A percentile compares a stretch with the other conserved stretches of the same genome.
Evolutionary conservation across 2,329 filamentous ascomycete species (phyloP).

Genomic region (Camptophora hylomeconis): DNA sequence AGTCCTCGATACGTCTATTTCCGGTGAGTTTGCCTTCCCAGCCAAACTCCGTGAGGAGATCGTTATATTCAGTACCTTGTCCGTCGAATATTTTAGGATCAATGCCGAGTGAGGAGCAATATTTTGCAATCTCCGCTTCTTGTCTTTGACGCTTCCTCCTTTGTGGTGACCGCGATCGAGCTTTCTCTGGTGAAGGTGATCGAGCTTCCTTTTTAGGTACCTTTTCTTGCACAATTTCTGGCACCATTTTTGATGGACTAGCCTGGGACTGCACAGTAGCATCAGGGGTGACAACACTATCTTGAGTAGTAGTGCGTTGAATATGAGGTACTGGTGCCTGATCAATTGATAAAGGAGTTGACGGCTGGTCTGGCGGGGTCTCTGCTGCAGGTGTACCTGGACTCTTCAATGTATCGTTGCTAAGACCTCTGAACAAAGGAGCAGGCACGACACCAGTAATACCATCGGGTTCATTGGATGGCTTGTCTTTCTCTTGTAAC

Average conservation of each 20-base stretch:
- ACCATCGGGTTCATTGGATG: conserved; percentile 64
- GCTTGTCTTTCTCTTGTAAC: conserved; percentile 34
- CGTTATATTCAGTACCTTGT: conserved; percentile 66
- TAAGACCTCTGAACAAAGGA: conserved; percentile 38
- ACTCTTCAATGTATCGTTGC: conserved; percentile 25
- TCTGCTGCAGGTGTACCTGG: conserved; percentile 22
- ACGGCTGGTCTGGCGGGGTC: conserved; percentile 12
- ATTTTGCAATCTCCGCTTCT: conserved; percentile 63
- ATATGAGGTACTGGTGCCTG: conserved; percentile 26
- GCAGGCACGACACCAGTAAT: conserved; percentile 81
- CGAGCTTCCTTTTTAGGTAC: conserved; percentile 21
- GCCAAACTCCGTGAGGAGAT: conserved; percentile 72
- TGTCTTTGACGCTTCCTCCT: conserved; percentile 48
- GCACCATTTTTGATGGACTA: too few species aligned
- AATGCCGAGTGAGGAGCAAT: conserved; percentile 64
- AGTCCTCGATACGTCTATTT: conserved; percentile 60
- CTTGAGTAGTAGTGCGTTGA: conserved; percentile 23
- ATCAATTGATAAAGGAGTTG: conserved; percentile 19
- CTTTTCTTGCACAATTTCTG: conserved; percentile 11
- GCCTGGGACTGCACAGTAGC: conserved; percentile 17
- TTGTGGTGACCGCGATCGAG: conserved; percentile 26
- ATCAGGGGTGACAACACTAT: conserved; percentile 18
- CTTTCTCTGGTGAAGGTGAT: conserved; percentile 24
- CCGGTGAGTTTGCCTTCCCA: conserved; percentile 73
- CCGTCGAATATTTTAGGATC: conserved; percentile 65